Evolutionary conservation across 2,329 filamentous ascomycete genomes (phyloP).

Genomic region (Aspergillus brunneoviolaceus): DNA sequence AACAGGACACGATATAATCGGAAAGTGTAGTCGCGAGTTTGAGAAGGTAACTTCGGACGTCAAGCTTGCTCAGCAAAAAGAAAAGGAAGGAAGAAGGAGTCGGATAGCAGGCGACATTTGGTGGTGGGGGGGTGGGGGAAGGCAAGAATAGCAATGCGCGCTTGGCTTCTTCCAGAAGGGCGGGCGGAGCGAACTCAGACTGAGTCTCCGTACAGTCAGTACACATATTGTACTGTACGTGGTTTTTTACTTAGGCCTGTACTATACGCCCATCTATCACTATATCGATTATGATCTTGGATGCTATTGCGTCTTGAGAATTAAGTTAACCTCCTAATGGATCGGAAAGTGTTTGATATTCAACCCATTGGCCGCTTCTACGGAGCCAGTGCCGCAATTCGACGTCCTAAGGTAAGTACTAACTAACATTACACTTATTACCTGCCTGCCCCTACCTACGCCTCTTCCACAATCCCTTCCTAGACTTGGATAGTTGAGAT

Average conservation of each 20-base stretch:
- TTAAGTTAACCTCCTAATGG: slow-evolving; percentile 25
- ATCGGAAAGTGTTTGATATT: slow-evolving; percentile 57
- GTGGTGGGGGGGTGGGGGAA: slow-evolving; percentile 8
- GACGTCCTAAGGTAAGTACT: slow-evolving; percentile 65
- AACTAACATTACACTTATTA: background rate
- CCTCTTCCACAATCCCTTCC: background rate
- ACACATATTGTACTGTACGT: too few relatives aligned
- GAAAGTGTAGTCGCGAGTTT: too few relatives aligned
- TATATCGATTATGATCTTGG: too few relatives aligned
- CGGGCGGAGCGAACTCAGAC: background rate
- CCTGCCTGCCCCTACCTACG: background rate
- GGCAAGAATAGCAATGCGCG: background rate
- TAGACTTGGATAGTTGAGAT: background rate
- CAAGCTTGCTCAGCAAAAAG: background rate
- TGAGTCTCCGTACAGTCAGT: too few relatives aligned
- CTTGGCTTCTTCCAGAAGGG: slow-evolving; percentile 14
- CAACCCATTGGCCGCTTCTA: slow-evolving; percentile 69
- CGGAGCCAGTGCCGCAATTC: slow-evolving; percentile 67
- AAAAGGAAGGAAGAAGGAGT: slow-evolving; percentile 1
- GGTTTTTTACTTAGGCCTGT: too few relatives aligned
- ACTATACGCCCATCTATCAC: too few relatives aligned
- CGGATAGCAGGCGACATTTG: slow-evolving; percentile 15
- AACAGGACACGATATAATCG: background rate
- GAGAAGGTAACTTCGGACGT: too few relatives aligned
- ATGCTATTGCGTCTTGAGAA: too few relatives aligned